Conservation (phyloP, 2,329 filamentous ascomycete genomes). For the Colletotrichum karsti region DNA sequence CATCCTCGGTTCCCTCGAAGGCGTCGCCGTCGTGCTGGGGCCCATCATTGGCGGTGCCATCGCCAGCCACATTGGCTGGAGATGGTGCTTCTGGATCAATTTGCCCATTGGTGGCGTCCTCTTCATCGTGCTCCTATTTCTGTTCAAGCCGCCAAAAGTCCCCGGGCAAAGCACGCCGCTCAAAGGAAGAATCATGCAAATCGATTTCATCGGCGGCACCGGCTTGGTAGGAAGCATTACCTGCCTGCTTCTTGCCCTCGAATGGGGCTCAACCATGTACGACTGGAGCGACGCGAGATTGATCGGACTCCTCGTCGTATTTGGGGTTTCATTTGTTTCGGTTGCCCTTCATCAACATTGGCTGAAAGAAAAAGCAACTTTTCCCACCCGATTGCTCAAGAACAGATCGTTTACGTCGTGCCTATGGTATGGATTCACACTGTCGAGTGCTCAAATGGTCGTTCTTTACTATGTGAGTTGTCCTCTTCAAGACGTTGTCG, state of each 20-base stretch:
- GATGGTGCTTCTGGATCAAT: constrained; percentile 68
- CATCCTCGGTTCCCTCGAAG: constrained; percentile 56
- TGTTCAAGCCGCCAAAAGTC: constrained; percentile 40
- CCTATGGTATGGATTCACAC: constrained; percentile 2
- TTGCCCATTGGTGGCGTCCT: constrained; percentile 61
- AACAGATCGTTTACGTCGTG: constrained; percentile 1
- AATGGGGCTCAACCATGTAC: constrained; percentile 48
- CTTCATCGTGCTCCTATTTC: constrained; percentile 54
- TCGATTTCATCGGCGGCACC: constrained; percentile 34
- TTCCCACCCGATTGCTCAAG: background rate
- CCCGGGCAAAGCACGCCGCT: background rate
- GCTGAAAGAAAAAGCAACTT: constrained; percentile 5
- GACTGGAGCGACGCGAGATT: constrained; percentile 28
- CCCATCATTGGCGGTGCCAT: constrained; percentile 11
- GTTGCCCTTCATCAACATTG: background rate
- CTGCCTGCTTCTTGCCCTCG: constrained; percentile 52
- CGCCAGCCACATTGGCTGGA: background rate
- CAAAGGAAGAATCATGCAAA: background rate
- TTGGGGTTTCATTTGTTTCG: background rate
- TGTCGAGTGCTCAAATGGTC: constrained; percentile 2
- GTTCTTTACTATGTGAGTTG: constrained; percentile 15
- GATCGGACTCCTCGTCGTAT: background rate
- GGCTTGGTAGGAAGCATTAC: constrained; percentile 32
- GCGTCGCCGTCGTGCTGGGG: background rate
- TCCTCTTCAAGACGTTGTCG: too few species aligned